Conservation (phyloP, 345 rosid genomes). For the Brassica rapa region DNA sequence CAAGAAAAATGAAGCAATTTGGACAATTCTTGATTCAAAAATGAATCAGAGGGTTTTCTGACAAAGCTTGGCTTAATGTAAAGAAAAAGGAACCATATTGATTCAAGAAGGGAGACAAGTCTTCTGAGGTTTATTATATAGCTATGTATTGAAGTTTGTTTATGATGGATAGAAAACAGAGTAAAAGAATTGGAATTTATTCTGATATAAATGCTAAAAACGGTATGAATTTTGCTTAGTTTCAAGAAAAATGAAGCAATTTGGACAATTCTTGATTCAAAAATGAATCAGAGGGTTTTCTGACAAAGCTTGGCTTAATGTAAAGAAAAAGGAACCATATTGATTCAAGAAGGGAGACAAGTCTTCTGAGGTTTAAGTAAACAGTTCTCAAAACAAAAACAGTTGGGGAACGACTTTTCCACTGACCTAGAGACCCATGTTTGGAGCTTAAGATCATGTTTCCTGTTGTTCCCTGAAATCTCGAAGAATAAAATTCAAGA, state of each 20-base stretch:
- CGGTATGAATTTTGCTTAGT: constrained; percentile 1
- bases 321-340: background rate
- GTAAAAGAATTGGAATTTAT: background rate
- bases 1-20: background rate
- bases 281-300: background rate
- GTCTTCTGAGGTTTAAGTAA: background rate
- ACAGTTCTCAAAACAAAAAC: background rate
- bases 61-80: background rate
- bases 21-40: background rate
- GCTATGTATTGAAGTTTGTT: background rate
- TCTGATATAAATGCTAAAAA: background rate
- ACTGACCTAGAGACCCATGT: constrained; percentile 55
- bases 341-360: constrained; percentile 8
- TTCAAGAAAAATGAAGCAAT: background rate
- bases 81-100: background rate
- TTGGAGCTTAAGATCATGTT: constrained; percentile 47
- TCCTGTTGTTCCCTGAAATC: constrained; percentile 52
- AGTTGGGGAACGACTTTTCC: constrained; percentile 3
- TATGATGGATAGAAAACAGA: background rate
- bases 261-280: background rate
- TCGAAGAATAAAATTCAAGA: constrained; percentile 1
- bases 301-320: background rate
- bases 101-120: background rate
- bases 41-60: background rate
- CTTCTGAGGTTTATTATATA: background rate